A percentile compares a stretch with the other conserved stretches of the same genome.
phyloP scores from a whole-genome alignment of 495 filamentous ascomycete genomes.

The Pseudomonodictys pantanalensis region DNA sequence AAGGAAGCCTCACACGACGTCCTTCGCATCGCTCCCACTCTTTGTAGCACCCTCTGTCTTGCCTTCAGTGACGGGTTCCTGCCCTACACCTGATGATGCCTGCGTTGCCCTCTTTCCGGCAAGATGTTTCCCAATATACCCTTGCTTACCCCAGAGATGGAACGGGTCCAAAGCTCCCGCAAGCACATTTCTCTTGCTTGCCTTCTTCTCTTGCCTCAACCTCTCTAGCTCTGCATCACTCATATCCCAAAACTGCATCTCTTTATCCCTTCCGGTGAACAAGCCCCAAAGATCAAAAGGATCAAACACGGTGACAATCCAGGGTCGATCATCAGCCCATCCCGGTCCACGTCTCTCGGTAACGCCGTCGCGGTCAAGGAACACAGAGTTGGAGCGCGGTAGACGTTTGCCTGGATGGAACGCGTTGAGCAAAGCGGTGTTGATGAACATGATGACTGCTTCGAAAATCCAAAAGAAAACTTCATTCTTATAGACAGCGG shows the following conservation, averaged over 20 bases:
- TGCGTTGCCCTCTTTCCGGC: conserved; percentile 5
- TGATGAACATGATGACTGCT: conserved; percentile 41
- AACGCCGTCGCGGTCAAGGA: conserved; percentile 34
- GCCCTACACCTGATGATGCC: background rate
- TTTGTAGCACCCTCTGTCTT: background rate
- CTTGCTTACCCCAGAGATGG: conserved; percentile 22
- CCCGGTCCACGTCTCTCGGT: conserved; percentile 39
- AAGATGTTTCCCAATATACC: conserved; percentile 29
- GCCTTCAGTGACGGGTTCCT: background rate
- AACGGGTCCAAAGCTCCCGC: conserved; percentile 26
- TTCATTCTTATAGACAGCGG: conserved; percentile 35
- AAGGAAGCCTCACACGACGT: background rate
- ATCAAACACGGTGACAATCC: conserved; percentile 35
- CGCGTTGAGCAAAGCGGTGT: conserved; percentile 38
- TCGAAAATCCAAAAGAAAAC: conserved; percentile 44
- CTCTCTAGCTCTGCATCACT: conserved; percentile 23
- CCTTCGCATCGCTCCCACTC: background rate
- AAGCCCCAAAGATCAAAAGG: conserved; percentile 38
- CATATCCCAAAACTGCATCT: conserved; percentile 40
- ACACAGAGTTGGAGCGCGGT: conserved; percentile 32
- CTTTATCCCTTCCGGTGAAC: conserved; percentile 33
- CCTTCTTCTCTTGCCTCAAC: conserved; percentile 22
- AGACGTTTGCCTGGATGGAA: conserved; percentile 38
- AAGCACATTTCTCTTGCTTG: conserved; percentile 17
- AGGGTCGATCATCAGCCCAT: conserved; percentile 37